Conservation (phyloP, 768 basidiomycete species). For the Lyophyllum decastes region DNA sequence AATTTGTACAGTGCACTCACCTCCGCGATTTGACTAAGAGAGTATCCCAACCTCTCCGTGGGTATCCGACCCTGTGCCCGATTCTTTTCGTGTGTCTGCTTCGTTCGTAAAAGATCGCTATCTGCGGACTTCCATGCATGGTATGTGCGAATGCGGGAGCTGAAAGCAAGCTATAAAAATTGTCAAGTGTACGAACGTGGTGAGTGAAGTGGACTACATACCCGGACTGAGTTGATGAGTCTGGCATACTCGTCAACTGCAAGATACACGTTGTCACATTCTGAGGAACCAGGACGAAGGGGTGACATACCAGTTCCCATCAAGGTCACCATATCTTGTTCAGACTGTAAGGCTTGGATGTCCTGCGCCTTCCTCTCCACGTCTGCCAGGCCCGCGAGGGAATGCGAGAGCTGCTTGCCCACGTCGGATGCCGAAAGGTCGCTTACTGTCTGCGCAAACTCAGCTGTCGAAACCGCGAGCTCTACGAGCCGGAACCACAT, state of each 20-base stretch:
- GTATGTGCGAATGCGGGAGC: slow-evolving; percentile 82
- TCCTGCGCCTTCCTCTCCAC: slow-evolving; percentile 77
- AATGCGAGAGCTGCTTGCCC: slow-evolving; percentile 68
- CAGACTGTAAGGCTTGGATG: slow-evolving; percentile 70
- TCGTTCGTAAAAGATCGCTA: slow-evolving; percentile 68
- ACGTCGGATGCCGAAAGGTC: slow-evolving; percentile 79
- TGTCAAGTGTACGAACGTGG: neutral
- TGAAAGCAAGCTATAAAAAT: slow-evolving; percentile 73
- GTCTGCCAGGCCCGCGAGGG: slow-evolving; percentile 70
- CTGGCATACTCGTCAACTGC: slow-evolving; percentile 91
- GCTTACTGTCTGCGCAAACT: slow-evolving; percentile 73
- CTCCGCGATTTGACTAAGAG: slow-evolving; percentile 82
- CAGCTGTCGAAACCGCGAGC: slow-evolving; percentile 65
- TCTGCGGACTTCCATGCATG: slow-evolving; percentile 83
- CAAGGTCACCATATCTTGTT: slow-evolving; percentile 80
- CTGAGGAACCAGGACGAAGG: neutral
- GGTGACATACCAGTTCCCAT: slow-evolving; percentile 64
- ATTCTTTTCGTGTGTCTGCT: slow-evolving; percentile 79
- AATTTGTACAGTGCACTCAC: slow-evolving; percentile 37
- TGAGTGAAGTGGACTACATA: slow-evolving; percentile 34
- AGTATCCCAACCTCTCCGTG: slow-evolving; percentile 68
- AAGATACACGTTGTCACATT: slow-evolving; percentile 10
- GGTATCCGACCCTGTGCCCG: slow-evolving; percentile 75
- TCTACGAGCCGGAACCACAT: slow-evolving; percentile 43
- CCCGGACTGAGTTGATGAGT: slow-evolving; percentile 83